These are phyloP conservation scores for Juncus inflexus DNA, from an alignment of 176 grass and related monocot genomes.

Conservation along the genomic window DNA sequence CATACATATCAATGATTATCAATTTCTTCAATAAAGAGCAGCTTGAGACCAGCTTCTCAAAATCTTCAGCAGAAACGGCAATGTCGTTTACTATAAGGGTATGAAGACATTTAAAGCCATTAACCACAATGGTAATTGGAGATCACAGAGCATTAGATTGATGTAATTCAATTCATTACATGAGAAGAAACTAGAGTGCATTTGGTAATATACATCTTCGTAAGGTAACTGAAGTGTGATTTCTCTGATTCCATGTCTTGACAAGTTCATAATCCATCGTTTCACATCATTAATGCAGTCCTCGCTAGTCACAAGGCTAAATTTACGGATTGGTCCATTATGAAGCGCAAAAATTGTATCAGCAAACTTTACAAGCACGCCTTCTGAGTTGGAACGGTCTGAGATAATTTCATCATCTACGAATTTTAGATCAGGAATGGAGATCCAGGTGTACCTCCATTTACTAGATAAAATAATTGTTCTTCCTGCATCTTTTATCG, in stretches of 20 bases:
- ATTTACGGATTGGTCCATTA: slow-evolving; percentile 1
- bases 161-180: neutral
- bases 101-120: neutral
- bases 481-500: slow-evolving; percentile 12
- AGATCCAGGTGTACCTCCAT: slow-evolving; percentile 13
- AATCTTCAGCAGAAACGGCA: neutral
- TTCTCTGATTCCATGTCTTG: slow-evolving; percentile 14
- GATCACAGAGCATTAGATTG: neutral
- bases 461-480: slow-evolving; percentile 18
- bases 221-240: slow-evolving; percentile 8
- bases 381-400: neutral
- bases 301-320: neutral
- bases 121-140: neutral
- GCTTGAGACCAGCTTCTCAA: neutral
- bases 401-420: neutral
- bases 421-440: slow-evolving; percentile 3
- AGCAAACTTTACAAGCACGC: neutral
- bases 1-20: neutral
- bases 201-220: neutral
- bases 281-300: neutral
- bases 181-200: neutral
- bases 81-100: neutral
- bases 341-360: slow-evolving; percentile 3
- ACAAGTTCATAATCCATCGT: slow-evolving; percentile 6
- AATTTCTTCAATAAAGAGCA: slow-evolving; percentile 5